Percentiles rank a stretch among this genome's conserved stretches.
Conservation (phyloP, 2,329 filamentous ascomycete genomes). For the Nakataea oryzae region DNA sequence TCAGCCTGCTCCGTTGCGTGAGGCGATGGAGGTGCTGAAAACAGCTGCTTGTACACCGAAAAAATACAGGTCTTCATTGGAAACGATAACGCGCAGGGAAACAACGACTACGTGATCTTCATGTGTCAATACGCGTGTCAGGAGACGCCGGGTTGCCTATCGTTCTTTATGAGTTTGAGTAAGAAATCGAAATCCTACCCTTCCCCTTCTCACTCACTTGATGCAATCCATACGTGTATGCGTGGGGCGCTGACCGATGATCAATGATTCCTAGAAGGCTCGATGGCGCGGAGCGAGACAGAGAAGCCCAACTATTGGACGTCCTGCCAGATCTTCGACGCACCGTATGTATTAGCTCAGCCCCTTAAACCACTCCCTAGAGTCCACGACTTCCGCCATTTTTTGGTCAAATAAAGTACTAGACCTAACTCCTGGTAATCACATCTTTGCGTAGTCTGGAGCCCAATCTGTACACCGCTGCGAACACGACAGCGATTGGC, state of each 20-base stretch:
- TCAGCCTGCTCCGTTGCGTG: neutral
- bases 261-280: neutral
- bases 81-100: neutral
- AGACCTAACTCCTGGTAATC: neutral
- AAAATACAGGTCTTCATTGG: neutral
- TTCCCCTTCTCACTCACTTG: neutral
- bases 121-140: constrained; percentile 1
- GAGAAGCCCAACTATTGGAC: neutral
- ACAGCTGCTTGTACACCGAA: neutral
- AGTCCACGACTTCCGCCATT: neutral
- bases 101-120: neutral
- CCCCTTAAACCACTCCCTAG: neutral
- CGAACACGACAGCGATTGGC: neutral
- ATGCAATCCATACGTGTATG: neutral
- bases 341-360: neutral
- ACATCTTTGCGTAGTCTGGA: neutral
- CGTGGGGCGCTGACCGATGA: neutral
- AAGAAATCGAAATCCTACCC: neutral
- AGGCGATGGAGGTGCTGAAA: neutral
- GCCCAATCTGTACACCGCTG: neutral
- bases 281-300: neutral
- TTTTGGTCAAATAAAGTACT: too few species aligned
- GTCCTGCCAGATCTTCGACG: neutral
- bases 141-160: neutral
- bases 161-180: neutral